Evolutionary conservation across 2,329 filamentous ascomycete genomes (phyloP), one percentile per base, ranked within the genome.

Genomic region (Chaetomiaceae sp.): DNA sequence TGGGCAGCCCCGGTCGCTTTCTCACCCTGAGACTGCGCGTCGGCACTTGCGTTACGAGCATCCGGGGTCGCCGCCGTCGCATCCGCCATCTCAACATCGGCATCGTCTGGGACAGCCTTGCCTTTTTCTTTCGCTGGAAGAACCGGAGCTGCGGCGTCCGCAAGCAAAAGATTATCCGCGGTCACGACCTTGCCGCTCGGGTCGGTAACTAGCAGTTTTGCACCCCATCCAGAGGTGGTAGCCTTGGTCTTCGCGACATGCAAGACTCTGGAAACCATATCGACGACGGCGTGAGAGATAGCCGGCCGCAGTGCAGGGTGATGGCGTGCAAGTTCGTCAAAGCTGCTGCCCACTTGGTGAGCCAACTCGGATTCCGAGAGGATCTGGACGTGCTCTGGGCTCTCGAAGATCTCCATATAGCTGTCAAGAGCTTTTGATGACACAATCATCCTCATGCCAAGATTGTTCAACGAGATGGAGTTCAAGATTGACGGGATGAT

Each of bases 361-460:
- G 90, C 78, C 48, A 94, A 73, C 29, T 74, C 71, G 5, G 76
- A 71, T 54, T 95, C 91, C 30, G 74, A 43, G 75, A 98, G 82
- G 53, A 84, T 85, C 57, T 86, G 87, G 48, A 98, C 81, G 65
- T 99, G 94, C 14, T 81, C 77, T 2, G 89, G 83, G 55, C 88
- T 97, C 65, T 96, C 88, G 55, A 98, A 98, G n/a, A 97, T 88
- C 62, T 96, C 88, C 54, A 98, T 85, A 62, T 90, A 97, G 56
- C 81, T 86, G 47, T 90, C 83, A 36, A 98, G 74, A 2, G 88
- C 90, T 48, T 81, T 76, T 0, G 90, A 96, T 0, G 81, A 78
- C 47, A 88, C 82, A 58, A 98, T 94, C 61, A 96, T 76, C 58
- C 86, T 85, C 73, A 96, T 85, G 8, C 93, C 93, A 22, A 80